These are phyloP conservation scores for Globisporangium paddicum DNA, from an alignment of 352 stramenopile genomes.

Conservation along the genomic window DNA sequence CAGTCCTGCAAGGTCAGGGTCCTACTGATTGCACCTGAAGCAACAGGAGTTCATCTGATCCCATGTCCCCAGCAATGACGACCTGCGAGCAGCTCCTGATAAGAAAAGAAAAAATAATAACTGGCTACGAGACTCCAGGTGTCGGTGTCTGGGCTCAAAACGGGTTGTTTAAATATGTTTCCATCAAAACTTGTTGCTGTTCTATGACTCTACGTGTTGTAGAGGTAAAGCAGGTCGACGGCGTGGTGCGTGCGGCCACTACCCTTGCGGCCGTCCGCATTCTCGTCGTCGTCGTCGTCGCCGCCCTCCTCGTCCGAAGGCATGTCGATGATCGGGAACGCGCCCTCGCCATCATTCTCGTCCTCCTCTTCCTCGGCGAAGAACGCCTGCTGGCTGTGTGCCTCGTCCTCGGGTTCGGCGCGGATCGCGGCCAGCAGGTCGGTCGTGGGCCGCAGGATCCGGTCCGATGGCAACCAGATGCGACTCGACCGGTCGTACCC, in stretches of 20 bases:
- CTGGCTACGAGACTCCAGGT: too few species aligned
- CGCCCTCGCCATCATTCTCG: constrained; percentile 4
- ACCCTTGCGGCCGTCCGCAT: background rate
- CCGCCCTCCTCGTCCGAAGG: constrained; percentile 6
- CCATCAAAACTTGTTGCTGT: background rate
- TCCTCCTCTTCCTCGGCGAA: constrained; percentile 15
- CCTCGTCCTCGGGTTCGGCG: constrained; percentile 8
- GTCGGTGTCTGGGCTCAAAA: too few species aligned
- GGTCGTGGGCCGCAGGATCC: constrained; percentile 5
- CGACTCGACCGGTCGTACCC: constrained; percentile 9
- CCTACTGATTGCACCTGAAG: too few species aligned
- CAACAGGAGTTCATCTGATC: too few species aligned
- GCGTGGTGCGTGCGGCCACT: background rate
- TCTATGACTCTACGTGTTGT: constrained; percentile 5
- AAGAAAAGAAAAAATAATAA: too few species aligned
- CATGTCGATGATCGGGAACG: constrained; percentile 13
- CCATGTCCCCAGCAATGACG: too few species aligned
- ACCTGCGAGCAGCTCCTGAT: too few species aligned
- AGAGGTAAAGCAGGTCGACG: constrained; percentile 11
- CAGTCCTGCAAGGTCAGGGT: too few species aligned
- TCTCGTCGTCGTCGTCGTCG: background rate
- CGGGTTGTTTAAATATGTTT: too few species aligned
- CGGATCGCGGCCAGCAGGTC: constrained; percentile 10
- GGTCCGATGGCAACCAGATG: constrained; percentile 16
- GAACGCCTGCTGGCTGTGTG: constrained; percentile 5